A percentile compares a stretch with the other conserved stretches of the same genome.
Evolutionary conservation across 179 eudicot species (phyloP).

Genomic region (Spinacia oleracea): DNA sequence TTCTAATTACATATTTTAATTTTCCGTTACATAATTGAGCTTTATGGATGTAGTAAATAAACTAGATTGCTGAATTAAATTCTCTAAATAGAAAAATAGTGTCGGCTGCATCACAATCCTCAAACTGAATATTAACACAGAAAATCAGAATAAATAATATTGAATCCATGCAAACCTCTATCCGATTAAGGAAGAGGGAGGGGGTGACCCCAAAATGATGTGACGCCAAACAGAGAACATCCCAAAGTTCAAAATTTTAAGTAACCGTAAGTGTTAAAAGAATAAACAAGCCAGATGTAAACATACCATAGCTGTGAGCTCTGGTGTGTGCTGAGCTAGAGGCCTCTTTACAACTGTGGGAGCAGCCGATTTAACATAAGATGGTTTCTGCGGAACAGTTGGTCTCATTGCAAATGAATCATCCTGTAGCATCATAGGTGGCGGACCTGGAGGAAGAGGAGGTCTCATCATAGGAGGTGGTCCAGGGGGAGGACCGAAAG

Average conservation of each 20-base stretch:
- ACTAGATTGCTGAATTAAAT: neutral
- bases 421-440: constrained; percentile 57
- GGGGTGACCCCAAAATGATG: neutral
- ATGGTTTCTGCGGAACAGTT: constrained; percentile 74
- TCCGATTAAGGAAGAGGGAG: neutral
- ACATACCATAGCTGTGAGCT: constrained; percentile 93
- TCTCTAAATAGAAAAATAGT: neutral
- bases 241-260: neutral
- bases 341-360: constrained; percentile 98
- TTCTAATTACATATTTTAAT: neutral
- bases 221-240: neutral
- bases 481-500: constrained; percentile 82
- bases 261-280: neutral
- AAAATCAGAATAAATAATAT: too few species aligned
- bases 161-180: neutral
- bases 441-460: constrained; percentile 96
- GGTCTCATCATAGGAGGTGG: constrained; percentile 91
- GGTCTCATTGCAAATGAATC: constrained; percentile 45
- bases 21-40: neutral
- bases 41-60: neutral
- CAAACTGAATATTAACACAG: neutral
- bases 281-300: constrained; percentile 5
- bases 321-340: constrained; percentile 97
- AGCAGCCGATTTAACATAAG: constrained; percentile 94
- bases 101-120: neutral